A percentile compares a stretch with the other conserved stretches of the same genome.
phyloP scores from a whole-genome alignment of 2,329 filamentous ascomycete genomes.

The Diplodia sapinea region DNA sequence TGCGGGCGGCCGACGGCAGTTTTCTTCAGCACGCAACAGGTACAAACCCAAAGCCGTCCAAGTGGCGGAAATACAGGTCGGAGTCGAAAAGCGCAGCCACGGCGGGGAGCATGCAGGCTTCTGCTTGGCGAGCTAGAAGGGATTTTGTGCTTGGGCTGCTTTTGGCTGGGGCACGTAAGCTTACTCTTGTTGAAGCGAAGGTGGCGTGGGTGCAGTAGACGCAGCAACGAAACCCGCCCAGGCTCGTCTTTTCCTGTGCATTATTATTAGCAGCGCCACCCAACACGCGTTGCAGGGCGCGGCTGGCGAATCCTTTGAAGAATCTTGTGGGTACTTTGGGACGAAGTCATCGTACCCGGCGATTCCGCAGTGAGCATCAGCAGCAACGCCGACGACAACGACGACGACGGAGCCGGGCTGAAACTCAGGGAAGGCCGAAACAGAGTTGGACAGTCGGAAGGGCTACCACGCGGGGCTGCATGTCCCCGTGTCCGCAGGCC shows the following conservation, averaged over 20 bases:
- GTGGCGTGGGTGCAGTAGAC: constrained; percentile 1
- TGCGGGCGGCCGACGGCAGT: too few species aligned
- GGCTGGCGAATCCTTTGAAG: neutral
- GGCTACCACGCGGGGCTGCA: neutral
- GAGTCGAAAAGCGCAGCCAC: too few species aligned
- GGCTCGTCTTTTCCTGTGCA: neutral
- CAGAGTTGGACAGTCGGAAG: neutral
- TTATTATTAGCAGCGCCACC: constrained; percentile 24
- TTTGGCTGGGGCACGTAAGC: constrained; percentile 15
- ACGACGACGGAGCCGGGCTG: neutral
- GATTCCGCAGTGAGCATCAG: neutral
- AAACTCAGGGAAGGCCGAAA: neutral
- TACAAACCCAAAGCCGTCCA: too few species aligned
- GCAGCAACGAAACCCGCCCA: neutral
- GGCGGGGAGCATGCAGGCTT: neutral
- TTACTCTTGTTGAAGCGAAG: constrained; percentile 12
- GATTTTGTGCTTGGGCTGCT: neutral
- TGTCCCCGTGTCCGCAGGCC: neutral
- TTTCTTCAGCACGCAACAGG: too few species aligned
- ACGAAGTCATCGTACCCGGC: neutral
- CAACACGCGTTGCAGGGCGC: constrained; percentile 4
- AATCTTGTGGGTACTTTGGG: neutral
- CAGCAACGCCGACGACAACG: neutral
- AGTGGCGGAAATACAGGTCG: neutral
- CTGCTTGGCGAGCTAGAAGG: neutral